A percentile compares a stretch with the other conserved stretches of the same genome.
phyloP scores from a whole-genome alignment of 176 grass and related monocot genomes.

The Rhynchospora pubera region DNA sequence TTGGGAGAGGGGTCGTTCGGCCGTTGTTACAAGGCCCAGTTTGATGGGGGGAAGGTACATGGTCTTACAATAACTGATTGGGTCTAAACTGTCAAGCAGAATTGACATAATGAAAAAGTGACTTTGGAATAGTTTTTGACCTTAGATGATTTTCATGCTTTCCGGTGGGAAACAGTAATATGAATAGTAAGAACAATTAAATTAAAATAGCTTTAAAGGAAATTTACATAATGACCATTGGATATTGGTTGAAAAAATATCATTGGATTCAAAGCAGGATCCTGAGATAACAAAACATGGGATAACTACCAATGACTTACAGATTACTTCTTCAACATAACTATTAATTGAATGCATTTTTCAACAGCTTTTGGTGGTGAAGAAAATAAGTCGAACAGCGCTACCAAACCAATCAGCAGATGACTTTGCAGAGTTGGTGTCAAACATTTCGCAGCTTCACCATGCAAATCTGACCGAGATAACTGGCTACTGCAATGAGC shows the following conservation, averaged over 20 bases:
- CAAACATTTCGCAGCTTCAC: conserved; percentile 53
- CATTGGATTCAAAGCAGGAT: background rate
- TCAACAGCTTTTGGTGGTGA: conserved; percentile 63
- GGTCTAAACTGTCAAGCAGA: background rate
- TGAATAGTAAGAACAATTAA: background rate
- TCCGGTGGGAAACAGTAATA: background rate
- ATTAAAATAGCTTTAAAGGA: background rate
- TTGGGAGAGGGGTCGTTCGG: conserved; percentile 69
- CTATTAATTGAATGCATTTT: background rate
- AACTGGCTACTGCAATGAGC: conserved; percentile 75
- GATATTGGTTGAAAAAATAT: background rate
- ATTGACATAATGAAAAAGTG: too few species aligned
- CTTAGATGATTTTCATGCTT: background rate
- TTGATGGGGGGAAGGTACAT: conserved; percentile 59
- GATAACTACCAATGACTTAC: background rate
- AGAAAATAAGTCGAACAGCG: conserved; percentile 64
- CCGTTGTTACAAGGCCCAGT: conserved; percentile 46
- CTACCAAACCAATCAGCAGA: conserved; percentile 45
- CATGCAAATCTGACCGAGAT: conserved; percentile 72
- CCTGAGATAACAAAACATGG: background rate
- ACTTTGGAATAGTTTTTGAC: background rate
- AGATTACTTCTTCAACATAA: background rate
- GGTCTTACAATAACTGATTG: background rate
- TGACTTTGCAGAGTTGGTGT: conserved; percentile 53
- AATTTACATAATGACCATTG: background rate